Percentiles rank a stretch among this genome's conserved stretches.
These are phyloP conservation scores for Bonnemaisonia californica DNA, from an alignment of 31 red algal species.

Conservation along the genomic window DNA sequence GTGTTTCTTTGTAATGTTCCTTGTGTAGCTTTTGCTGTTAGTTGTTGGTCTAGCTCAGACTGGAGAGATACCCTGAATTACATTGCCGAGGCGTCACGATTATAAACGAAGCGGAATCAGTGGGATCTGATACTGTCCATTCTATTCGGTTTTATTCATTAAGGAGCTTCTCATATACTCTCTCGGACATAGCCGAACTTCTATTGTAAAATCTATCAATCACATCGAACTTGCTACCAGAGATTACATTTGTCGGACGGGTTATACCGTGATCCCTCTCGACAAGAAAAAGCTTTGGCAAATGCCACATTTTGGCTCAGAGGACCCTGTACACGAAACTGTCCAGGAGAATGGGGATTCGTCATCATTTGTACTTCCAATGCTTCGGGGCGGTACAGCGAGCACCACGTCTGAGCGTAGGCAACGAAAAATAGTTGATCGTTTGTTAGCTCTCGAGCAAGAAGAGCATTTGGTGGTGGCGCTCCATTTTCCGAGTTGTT, in stretches of 20 bases:
- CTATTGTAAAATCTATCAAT: background rate
- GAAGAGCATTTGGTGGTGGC: constrained; percentile 73
- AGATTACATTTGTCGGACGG: constrained; percentile 55
- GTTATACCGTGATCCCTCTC: constrained; percentile 67
- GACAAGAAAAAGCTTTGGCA: constrained; percentile 80
- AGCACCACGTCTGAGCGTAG: constrained; percentile 92
- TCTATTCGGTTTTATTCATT: background rate
- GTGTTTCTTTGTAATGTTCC: background rate
- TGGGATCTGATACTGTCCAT: background rate
- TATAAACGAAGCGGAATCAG: background rate
- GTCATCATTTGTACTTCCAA: constrained; percentile 75
- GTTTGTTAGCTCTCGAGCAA: constrained; percentile 68
- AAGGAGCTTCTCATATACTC: constrained; percentile 13
- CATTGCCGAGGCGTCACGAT: background rate
- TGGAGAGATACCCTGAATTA: background rate
- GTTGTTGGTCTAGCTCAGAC: background rate
- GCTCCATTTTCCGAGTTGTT: constrained; percentile 59
- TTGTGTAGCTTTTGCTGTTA: constrained; percentile 1
- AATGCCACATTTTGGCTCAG: constrained; percentile 79
- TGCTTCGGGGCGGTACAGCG: constrained; percentile 57
- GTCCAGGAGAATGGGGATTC: constrained; percentile 85
- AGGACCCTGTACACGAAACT: constrained; percentile 85
- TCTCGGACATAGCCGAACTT: background rate
- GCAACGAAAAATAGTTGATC: constrained; percentile 94
- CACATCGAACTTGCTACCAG: constrained; percentile 32